Percentiles rank a stretch among this genome's conserved stretches.
Conservation (phyloP, 2,329 filamentous ascomycete species). For the Metarhizium sp. region DNA sequence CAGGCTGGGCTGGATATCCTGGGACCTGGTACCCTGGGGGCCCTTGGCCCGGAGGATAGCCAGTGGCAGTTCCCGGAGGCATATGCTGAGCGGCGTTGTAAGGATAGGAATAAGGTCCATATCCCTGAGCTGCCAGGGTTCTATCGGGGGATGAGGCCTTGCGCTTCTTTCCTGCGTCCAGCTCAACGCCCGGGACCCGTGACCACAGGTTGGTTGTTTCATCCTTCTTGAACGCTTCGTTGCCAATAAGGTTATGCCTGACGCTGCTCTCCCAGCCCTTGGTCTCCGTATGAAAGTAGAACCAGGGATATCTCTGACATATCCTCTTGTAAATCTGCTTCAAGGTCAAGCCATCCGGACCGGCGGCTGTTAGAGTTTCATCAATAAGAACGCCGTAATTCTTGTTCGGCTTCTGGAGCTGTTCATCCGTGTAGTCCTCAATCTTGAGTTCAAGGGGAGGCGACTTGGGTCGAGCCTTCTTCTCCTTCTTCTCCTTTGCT, state of each 20-base stretch:
- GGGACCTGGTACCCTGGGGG: constrained; percentile 25
- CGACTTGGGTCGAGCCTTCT: constrained; percentile 50
- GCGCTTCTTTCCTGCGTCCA: constrained; percentile 53
- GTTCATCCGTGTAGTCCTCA: constrained; percentile 47
- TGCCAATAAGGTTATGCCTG: constrained; percentile 54
- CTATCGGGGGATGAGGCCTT: constrained; percentile 45
- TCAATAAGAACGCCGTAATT: constrained; percentile 54
- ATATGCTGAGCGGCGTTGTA: constrained; percentile 26
- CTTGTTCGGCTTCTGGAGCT: constrained; percentile 52
- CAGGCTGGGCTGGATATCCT: constrained; percentile 21
- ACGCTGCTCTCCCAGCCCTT: constrained; percentile 60
- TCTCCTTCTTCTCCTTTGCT: constrained; percentile 50
- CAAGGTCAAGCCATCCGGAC: constrained; percentile 43
- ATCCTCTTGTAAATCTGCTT: constrained; percentile 58
- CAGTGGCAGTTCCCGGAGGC: constrained; percentile 18
- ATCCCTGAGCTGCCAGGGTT: constrained; percentile 26
- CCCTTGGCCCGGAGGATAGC: constrained; percentile 23
- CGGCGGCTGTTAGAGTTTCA: constrained; percentile 46
- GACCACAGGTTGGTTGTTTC: constrained; percentile 47
- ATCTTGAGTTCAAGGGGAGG: constrained; percentile 46
- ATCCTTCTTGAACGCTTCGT: constrained; percentile 51
- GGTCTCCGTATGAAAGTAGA: constrained; percentile 49
- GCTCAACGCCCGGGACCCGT: constrained; percentile 46
- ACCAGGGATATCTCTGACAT: constrained; percentile 48
- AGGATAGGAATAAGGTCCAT: constrained; percentile 26